A percentile compares a stretch with the other conserved stretches of the same genome.
phyloP scores from a whole-genome alignment of 2,329 filamentous ascomycete genomes.

The Botrytis hyacinthi region DNA sequence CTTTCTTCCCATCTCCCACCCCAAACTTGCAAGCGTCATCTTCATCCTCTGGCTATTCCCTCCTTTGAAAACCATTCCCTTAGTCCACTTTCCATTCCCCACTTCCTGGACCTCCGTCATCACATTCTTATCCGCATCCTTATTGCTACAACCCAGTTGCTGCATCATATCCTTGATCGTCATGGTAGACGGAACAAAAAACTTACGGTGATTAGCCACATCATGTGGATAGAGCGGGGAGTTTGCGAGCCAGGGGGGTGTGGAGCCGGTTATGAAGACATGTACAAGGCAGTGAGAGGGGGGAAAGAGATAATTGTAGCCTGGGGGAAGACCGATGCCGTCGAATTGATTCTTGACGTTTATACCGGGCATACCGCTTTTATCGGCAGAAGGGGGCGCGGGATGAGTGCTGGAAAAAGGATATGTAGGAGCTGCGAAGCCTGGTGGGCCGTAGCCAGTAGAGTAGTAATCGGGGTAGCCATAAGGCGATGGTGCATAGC shows the following conservation, averaged over 20 bases:
- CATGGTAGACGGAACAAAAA: slow-evolving; percentile 51
- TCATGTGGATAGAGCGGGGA: slow-evolving; percentile 43
- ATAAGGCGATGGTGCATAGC: background rate
- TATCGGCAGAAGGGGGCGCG: slow-evolving; percentile 16
- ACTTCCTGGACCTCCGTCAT: slow-evolving; percentile 56
- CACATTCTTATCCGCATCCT: slow-evolving; percentile 51
- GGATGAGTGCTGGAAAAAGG: slow-evolving; percentile 14
- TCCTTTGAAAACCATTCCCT: slow-evolving; percentile 51
- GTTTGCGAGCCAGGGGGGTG: slow-evolving; percentile 50
- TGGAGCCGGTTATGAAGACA: slow-evolving; percentile 49
- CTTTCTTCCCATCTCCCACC: slow-evolving; percentile 55
- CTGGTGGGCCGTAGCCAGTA: slow-evolving; percentile 15
- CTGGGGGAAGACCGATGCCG: slow-evolving; percentile 57
- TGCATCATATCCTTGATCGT: slow-evolving; percentile 56
- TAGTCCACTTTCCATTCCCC: slow-evolving; percentile 58
- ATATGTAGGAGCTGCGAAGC: slow-evolving; percentile 10
- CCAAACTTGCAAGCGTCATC: slow-evolving; percentile 53
- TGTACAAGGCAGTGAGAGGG: slow-evolving; percentile 58
- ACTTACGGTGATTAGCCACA: slow-evolving; percentile 48
- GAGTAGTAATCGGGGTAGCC: background rate
- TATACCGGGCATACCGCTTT: slow-evolving; percentile 47
- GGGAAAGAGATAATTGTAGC: slow-evolving; percentile 63
- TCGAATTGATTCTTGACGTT: slow-evolving; percentile 58
- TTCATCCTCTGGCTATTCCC: slow-evolving; percentile 49
- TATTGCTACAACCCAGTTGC: slow-evolving; percentile 57